phyloP scores from a whole-genome alignment of 495 filamentous ascomycete species.

The Geopyxis carbonaria region DNA sequence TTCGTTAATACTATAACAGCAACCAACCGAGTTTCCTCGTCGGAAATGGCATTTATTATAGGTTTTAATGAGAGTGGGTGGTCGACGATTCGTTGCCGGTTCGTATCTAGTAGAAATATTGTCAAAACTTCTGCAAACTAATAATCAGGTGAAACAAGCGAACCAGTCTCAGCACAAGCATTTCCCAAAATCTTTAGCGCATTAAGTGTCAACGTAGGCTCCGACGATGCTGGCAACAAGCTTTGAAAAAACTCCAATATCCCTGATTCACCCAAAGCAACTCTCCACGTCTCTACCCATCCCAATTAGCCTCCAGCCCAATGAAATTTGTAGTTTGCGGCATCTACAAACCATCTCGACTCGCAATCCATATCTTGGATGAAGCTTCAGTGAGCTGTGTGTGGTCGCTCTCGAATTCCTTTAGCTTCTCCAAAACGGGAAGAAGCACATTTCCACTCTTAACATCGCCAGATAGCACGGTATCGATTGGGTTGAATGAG shows the following conservation, averaged over 20 bases:
- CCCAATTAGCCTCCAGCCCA: constrained; percentile 6
- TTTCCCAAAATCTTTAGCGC: constrained; percentile 57
- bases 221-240: constrained; percentile 30
- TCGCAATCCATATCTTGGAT: neutral
- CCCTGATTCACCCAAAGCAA: constrained; percentile 48
- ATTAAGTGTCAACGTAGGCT: constrained; percentile 24
- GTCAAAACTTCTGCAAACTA: neutral
- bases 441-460: neutral
- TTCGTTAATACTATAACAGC: constrained; percentile 56
- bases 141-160: neutral
- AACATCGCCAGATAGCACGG: neutral
- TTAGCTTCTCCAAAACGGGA: neutral
- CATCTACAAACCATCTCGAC: constrained; percentile 2
- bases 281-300: constrained; percentile 41
- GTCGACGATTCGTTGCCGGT: constrained; percentile 47
- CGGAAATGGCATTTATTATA: constrained; percentile 37
- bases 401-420: neutral
- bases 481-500: neutral
- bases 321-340: constrained; percentile 4
- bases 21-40: constrained; percentile 36
- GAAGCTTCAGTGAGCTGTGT: neutral
- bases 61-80: constrained; percentile 36
- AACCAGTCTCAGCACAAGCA: constrained; percentile 64
- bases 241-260: constrained; percentile 49
- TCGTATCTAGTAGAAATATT: constrained; percentile 45